Evolutionary conservation across 805 yeast genomes (phyloP).

Genomic region (Lachancea thermotolerans): DNA sequence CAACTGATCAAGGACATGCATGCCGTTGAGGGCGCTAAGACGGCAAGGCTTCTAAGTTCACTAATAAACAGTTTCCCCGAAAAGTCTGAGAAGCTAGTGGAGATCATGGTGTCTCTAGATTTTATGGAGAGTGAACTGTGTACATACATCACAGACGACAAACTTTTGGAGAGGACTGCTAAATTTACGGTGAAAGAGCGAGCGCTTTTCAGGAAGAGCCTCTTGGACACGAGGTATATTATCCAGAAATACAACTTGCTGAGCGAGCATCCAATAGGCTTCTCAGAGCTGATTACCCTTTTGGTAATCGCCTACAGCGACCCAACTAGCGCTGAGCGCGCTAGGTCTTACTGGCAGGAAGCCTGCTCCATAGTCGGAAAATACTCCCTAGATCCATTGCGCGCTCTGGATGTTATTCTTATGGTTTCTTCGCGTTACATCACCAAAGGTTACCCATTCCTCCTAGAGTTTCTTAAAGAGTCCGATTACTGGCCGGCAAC

Average conservation of each 20-base stretch:
- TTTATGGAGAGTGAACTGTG: slow-evolving; percentile 4
- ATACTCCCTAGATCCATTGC: slow-evolving; percentile 64
- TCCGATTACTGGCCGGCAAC: slow-evolving; percentile 57
- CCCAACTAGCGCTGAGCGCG: slow-evolving; percentile 36
- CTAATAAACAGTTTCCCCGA: slow-evolving; percentile 10
- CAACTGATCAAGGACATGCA: slow-evolving; percentile 1
- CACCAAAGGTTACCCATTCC: slow-evolving; percentile 39
- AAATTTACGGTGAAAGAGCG: slow-evolving; percentile 4
- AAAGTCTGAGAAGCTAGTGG: slow-evolving; percentile 10
- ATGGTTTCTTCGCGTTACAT: slow-evolving; percentile 44
- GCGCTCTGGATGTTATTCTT: slow-evolving; percentile 58
- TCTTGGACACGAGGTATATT: slow-evolving; percentile 33
- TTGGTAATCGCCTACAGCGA: slow-evolving; percentile 38
- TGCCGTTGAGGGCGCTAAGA: slow-evolving; percentile 2
- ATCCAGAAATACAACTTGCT: slow-evolving; percentile 54
- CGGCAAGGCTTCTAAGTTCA: slow-evolving; percentile 5
- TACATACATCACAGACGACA: slow-evolving; percentile 1
- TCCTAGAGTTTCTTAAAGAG: slow-evolving; percentile 42
- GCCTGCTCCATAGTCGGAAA: slow-evolving; percentile 62
- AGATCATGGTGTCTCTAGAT: slow-evolving; percentile 11
- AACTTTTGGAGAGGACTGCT: slow-evolving; percentile 1
- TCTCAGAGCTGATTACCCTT: slow-evolving; percentile 52
- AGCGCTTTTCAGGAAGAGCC: slow-evolving; percentile 10
- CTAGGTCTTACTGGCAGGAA: slow-evolving; percentile 40
- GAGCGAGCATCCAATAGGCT: slow-evolving; percentile 76